Base-by-base conservation (phyloP, 495 filamentous ascomycete genomes). In the Talaromyces borbonicus region DNA sequence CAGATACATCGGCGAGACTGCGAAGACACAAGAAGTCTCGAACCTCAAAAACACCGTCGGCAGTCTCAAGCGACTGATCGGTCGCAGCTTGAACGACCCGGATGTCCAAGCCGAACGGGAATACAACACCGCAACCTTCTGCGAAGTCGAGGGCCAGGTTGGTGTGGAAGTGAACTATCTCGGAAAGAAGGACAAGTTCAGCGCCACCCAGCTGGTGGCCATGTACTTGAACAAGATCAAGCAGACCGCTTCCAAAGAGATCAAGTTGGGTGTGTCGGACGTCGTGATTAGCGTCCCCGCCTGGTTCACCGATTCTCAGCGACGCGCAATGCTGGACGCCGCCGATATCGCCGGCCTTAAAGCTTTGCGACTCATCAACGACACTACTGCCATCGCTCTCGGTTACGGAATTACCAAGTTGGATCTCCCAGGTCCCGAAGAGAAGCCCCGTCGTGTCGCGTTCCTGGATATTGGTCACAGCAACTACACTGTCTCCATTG, bases 11-110 rank as follows among this genome's bases (percentile, higher is more conserved):
- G 92, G 92, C 51, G 92, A 97, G 69, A 68, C 86, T 43, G 92
- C 92, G 45, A 97, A 97, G 78, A 97, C 90, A 53, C 90, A 95
- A 73, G 93, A 97, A 73, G 90, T 95, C 59, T 96, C 90, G 52
- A 99, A 99, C 71, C 77, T 99, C 52, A 99, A 95, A 75, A 99
- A 97, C 75, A 99, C 92, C 43, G 85, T 97, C 67, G 72, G 79
- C 62, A 90, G 80, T 52, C 77, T 99, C 46, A 95, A 95, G 73
- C 84, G 92, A 57, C 77, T 99, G 44, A 81, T 84, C 57, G 92
- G 92, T 54, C 86, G 92, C 55, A 73, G 75, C 27, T 72, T 87
- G 64, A 81, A 78, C 55, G 92, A 99, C 61, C 89, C 90, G 56
- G 92, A 99, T 74, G 73, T 95, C 45, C 72, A 87, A 62, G 75